Conservation (phyloP, 106 monocot genomes). For the Dendrobium chrysotoxum region DNA sequence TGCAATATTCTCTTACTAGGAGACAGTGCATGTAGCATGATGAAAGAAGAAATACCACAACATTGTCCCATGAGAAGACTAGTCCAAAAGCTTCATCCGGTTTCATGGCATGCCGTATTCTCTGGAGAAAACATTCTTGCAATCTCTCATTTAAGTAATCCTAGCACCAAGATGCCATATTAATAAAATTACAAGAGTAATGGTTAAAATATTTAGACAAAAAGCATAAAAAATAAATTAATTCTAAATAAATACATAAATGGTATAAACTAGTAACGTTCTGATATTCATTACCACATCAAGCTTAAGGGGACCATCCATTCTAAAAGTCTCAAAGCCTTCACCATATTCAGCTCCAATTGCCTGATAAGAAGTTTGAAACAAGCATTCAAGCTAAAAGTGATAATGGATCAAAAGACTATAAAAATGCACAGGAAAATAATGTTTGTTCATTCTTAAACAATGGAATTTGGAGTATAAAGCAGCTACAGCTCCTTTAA, state of each 20-base stretch:
- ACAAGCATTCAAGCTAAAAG: background rate
- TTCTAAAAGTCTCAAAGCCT: conserved; percentile 97
- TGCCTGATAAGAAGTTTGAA: conserved; percentile 31
- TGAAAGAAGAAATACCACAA: conserved; percentile 54
- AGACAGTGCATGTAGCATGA: background rate
- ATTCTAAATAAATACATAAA: background rate
- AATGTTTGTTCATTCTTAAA: too few species aligned
- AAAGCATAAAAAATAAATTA: background rate
- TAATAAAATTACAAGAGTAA: background rate
- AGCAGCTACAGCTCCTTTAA: too few species aligned
- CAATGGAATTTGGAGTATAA: too few species aligned
- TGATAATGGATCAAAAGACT: background rate
- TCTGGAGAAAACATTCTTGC: conserved; percentile 95
- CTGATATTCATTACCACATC: conserved; percentile 64
- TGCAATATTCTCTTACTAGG: background rate
- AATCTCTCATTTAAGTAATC: conserved; percentile 90
- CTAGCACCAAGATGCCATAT: conserved; percentile 20
- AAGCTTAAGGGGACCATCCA: conserved; percentile 94
- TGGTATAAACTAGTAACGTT: background rate
- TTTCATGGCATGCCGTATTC: conserved; percentile 98
- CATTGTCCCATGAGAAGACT: conserved; percentile 99
- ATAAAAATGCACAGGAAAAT: background rate
- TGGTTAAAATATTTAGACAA: background rate
- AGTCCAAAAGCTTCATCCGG: conserved; percentile 99
- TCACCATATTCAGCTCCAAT: conserved; percentile 99